Evolutionary conservation across 129 eudicot genomes (phyloP).

Genomic region (Scalesia atractyloides): DNA sequence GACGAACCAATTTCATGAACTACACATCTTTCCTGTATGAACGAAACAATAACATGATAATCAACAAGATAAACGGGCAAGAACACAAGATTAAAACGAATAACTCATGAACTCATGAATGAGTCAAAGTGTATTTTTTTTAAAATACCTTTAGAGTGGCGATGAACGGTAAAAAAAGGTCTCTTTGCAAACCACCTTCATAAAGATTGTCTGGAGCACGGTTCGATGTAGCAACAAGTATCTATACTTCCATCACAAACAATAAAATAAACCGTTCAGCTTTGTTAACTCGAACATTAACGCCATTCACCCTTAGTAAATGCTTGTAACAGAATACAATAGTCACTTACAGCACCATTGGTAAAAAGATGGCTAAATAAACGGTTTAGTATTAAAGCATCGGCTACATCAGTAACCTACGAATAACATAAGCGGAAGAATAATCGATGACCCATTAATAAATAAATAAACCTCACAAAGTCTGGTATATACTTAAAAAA

Average conservation of each 20-base stretch:
- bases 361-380: constrained; percentile 75
- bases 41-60: constrained; percentile 22
- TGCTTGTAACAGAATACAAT: neutral
- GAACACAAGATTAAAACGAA: neutral
- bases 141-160: constrained; percentile 75
- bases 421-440: neutral
- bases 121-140: neutral
- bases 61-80: constrained; percentile 1
- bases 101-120: neutral
- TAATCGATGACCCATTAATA: neutral
- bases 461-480: constrained; percentile 1
- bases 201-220: constrained; percentile 96
- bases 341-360: constrained; percentile 75
- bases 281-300: constrained; percentile 10
- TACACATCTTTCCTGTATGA: constrained; percentile 85
- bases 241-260: constrained; percentile 53
- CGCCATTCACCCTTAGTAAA: neutral
- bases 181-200: constrained; percentile 94
- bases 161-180: constrained; percentile 92
- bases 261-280: neutral
- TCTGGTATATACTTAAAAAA: neutral
- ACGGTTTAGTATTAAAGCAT: constrained; percentile 85
- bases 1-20: constrained; percentile 91
- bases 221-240: constrained; percentile 95
- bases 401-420: constrained; percentile 97